phyloP scores from a whole-genome alignment of 805 yeast genomes.

The Nakazawaea holstii region DNA sequence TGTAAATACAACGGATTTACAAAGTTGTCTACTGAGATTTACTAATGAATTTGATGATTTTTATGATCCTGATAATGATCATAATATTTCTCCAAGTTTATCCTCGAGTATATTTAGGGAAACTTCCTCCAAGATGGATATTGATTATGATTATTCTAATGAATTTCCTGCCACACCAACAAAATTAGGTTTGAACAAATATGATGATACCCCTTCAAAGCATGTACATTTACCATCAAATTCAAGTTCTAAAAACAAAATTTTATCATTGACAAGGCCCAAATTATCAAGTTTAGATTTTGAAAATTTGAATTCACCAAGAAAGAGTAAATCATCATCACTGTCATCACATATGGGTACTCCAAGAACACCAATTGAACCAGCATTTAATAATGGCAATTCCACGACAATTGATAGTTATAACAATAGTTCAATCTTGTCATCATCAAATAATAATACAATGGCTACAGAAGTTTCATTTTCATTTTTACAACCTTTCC shows the following conservation, averaged over 20 bases:
- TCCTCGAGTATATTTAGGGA: conserved; percentile 24
- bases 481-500: conserved; percentile 7
- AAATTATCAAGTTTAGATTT: not conserved
- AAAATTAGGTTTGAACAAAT: conserved; percentile 18
- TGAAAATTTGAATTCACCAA: not conserved
- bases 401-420: conserved; percentile 9
- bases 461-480: conserved; percentile 11
- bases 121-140: conserved; percentile 12
- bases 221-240: no score
- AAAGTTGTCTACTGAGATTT: conserved; percentile 33
- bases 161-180: conserved; percentile 41
- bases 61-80: conserved; percentile 19
- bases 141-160: conserved; percentile 13
- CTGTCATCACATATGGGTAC: conserved; percentile 8
- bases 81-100: not conserved
- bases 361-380: conserved; percentile 25
- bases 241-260: not conserved
- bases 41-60: conserved; percentile 36
- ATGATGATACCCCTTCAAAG: conserved; percentile 13
- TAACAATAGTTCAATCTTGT: conserved; percentile 12
- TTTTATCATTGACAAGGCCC: not conserved
- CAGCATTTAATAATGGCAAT: conserved; percentile 12
- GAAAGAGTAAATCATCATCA: not conserved
- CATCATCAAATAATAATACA: conserved; percentile 11
- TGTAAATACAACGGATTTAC: conserved; percentile 32